Evolutionary conservation across 306 rosid genomes (phyloP), one percentile per base, ranked within the genome.

Genomic region (Carpinus fangiana): DNA sequence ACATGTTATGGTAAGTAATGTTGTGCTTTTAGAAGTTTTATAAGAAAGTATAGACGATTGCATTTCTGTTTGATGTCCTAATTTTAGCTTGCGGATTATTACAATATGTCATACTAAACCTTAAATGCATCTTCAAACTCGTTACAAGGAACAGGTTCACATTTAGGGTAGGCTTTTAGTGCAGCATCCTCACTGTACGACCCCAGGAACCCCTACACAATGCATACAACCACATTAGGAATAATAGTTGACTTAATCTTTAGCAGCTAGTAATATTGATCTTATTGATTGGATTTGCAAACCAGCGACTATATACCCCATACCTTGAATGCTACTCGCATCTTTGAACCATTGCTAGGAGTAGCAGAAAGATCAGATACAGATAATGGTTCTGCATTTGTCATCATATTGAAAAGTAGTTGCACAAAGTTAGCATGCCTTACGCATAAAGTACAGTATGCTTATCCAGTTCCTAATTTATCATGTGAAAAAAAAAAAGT

Each of bases 131-230:
- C 92, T 86, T 88, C 93, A 81, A 83, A 91, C 82, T 88, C 87
- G 65, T 81, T 70, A 75, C 96, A 91, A 12, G 92, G 89, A 84
- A 91, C 90, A 34, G 87, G 82, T 84, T 86, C 72, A 70, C 93
- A 89, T 61, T 88, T 91, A 28, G 90, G 97, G 85, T 85, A 89
- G 76, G 88, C 90, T 86, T 89, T 86, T 43, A 82, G 57, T 80
- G 97, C 97, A 68, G 97, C 93, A 64, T 88, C 92, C 86, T 91
- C 93, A 17, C 87, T 74, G 77, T 84, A 85, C n/a, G 93, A 83
- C 70, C 93, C 93, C 20, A 89, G 86, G 52, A 82, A 74, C 66
- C 96, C 96, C 96, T 91, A 84, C 78, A 72, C 71, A 78, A 78
- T 48, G 61, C 78, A 82, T 86, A 68, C 80, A 80, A 76, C 59